These are phyloP conservation scores for Zygotorulaspora danielsina DNA, from an alignment of 805 yeast genomes.

Conservation along the genomic window DNA sequence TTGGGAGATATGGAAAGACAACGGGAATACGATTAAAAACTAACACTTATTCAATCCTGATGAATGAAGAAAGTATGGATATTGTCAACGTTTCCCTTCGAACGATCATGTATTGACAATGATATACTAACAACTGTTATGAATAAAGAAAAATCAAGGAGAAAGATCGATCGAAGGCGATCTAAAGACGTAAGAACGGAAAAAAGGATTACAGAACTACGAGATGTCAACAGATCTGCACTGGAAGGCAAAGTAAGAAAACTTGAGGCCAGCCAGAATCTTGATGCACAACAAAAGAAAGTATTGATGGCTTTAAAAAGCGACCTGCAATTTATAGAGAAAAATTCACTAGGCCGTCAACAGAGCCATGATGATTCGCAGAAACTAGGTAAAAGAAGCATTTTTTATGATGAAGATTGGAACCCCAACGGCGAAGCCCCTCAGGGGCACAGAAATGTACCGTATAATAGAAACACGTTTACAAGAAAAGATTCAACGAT, in stretches of 20 bases:
- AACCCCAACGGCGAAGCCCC: slow-evolving; percentile 60
- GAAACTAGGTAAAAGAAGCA: slow-evolving; percentile 45
- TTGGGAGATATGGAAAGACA: no score
- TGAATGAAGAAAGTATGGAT: no score
- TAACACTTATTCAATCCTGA: no score
- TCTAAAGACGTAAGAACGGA: slow-evolving; percentile 21
- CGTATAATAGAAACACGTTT: slow-evolving; percentile 29
- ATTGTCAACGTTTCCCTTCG: no score
- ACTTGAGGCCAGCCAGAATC: slow-evolving; percentile 27
- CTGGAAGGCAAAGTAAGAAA: slow-evolving; percentile 21
- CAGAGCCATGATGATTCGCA: slow-evolving; percentile 3
- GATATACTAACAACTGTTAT: not conserved
- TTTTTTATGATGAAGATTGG: slow-evolving; percentile 63
- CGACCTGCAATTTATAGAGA: slow-evolving; percentile 41
- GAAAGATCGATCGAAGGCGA: slow-evolving; percentile 26
- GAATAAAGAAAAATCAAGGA: slow-evolving; percentile 26
- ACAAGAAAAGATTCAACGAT: slow-evolving; percentile 27
- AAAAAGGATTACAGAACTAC: slow-evolving; percentile 25
- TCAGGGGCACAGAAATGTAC: slow-evolving; percentile 23
- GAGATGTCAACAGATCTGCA: slow-evolving; percentile 24
- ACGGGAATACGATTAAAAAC: no score
- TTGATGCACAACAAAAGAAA: slow-evolving; percentile 35
- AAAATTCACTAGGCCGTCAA: slow-evolving; percentile 16
- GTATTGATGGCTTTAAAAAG: slow-evolving; percentile 34
- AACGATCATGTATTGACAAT: no score